Evolutionary conservation across 108 stramenopile species (phyloP).

Genomic region (Skeletonema menzelii): DNA sequence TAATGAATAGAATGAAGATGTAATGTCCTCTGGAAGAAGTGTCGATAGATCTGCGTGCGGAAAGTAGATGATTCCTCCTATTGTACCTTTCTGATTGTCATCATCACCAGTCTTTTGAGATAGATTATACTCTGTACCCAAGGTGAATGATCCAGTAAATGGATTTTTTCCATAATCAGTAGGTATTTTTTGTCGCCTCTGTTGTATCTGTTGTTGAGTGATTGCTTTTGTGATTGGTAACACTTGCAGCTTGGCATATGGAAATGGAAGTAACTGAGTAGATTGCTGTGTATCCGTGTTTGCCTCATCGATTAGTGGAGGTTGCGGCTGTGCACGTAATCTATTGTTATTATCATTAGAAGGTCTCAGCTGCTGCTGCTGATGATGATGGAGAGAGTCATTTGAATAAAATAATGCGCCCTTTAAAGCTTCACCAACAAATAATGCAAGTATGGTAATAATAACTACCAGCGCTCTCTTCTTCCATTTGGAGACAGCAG

Average conservation of each 20-base stretch:
- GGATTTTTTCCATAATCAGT: slow-evolving; percentile 5
- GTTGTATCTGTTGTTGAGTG: neutral
- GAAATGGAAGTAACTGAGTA: slow-evolving; percentile 2
- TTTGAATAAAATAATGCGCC: neutral
- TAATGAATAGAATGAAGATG: slow-evolving; percentile 33
- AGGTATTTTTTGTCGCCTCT: neutral
- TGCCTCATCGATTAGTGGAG: neutral
- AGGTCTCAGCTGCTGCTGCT: neutral
- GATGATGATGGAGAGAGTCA: neutral
- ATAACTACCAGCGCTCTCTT: neutral
- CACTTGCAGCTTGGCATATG: neutral
- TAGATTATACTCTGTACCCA: slow-evolving; percentile 10
- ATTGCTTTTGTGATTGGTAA: neutral
- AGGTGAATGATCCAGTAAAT: slow-evolving; percentile 13
- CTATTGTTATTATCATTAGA: neutral
- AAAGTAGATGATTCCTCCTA: slow-evolving; percentile 22
- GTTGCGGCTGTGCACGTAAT: neutral
- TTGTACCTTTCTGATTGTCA: neutral
- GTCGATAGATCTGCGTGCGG: slow-evolving; percentile 19
- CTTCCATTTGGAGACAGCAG: neutral
- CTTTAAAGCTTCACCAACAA: neutral
- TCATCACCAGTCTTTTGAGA: neutral
- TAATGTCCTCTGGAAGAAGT: slow-evolving; percentile 16
- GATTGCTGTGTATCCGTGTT: neutral
- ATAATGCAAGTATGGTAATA: neutral